Evolutionary conservation across 176 grass and related monocot genomes (phyloP), one percentile per base, ranked within the genome.

Genomic region (Stipa capillata): DNA sequence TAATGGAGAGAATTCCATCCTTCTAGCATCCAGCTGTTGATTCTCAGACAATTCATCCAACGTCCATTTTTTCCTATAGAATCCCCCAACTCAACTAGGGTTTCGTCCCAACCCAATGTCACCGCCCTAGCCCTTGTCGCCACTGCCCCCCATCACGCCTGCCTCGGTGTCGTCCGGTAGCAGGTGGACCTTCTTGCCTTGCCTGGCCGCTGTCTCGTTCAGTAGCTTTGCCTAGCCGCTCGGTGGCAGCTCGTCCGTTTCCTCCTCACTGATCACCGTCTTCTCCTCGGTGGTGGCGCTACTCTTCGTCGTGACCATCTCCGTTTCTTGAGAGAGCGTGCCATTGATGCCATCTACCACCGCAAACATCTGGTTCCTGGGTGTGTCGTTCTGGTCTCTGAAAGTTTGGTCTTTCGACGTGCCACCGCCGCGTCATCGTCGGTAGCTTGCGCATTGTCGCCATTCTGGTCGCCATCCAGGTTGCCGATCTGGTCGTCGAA

Each of bases 151-250:
- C n/a, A n/a, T n/a, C n/a, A n/a, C n/a, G n/a, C n/a, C n/a, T n/a
- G n/a, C n/a, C n/a, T n/a, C n/a, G n/a, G n/a, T n/a, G n/a, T n/a
- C n/a, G n/a, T n/a, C n/a, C n/a, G n/a, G n/a, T n/a, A n/a, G n/a
- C n/a, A n/a, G n/a, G n/a, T n/a, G n/a, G n/a, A n/a, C n/a, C n/a
- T n/a, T n/a, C n/a, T n/a, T n/a, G n/a, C n/a, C n/a, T n/a, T n/a
- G n/a, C n/a, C n/a, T n/a, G n/a, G 74, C 29, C 70, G 53, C 61
- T 5, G 85, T 92, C 87, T 97, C 91, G 82, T 88, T 97, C 54
- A 92, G 76, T 6, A 92, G 67, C 76, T 94, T 91, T 1, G 87
- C 88, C 42, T 92, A 89, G 24, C 72, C 92, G 69, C 74, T 88
- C 6, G 89, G 87, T 15, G 92, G 88, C 34, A 84, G 79, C 79